Evolutionary conservation across 805 yeast species (phyloP).

Genomic region (Vanderwaltozyma tropicalis): DNA sequence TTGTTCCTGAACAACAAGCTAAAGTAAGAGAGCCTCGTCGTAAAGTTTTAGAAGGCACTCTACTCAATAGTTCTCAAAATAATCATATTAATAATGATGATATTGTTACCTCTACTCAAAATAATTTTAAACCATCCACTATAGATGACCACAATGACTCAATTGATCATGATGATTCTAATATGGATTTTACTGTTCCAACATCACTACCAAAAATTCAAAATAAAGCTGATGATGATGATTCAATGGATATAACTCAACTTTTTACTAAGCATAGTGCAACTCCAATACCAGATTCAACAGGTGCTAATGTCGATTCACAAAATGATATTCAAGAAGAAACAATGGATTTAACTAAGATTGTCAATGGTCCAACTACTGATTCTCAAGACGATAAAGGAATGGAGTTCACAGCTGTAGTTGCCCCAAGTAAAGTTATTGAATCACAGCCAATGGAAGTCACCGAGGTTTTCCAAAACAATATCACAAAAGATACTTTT

Average conservation of each 20-base stretch:
- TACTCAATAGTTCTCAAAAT: neutral
- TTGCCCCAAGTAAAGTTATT: neutral
- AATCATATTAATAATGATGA: neutral
- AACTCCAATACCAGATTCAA: constrained; percentile 1
- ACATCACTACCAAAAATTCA: neutral
- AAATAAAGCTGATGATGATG: constrained; percentile 6
- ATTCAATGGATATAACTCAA: constrained; percentile 18
- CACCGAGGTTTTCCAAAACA: constrained; percentile 4
- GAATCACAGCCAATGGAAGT: constrained; percentile 9
- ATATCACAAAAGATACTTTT: neutral
- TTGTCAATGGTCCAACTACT: neutral
- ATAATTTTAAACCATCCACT: neutral
- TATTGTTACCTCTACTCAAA: constrained; percentile 8
- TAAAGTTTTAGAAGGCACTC: constrained; percentile 1
- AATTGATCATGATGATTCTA: neutral
- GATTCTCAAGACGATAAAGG: constrained; percentile 2
- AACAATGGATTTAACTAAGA: constrained; percentile 8
- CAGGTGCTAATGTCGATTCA: neutral
- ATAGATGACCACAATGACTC: neutral
- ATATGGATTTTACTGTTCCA: constrained; percentile 6
- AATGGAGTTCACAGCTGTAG: constrained; percentile 9
- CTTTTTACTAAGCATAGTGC: constrained; percentile 11
- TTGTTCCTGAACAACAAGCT: constrained; percentile 20
- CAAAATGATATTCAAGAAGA: constrained; percentile 1
- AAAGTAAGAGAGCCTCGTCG: constrained; percentile 16